phyloP scores from a whole-genome alignment of 176 grass and related monocot species.

The Musa acuminata region DNA sequence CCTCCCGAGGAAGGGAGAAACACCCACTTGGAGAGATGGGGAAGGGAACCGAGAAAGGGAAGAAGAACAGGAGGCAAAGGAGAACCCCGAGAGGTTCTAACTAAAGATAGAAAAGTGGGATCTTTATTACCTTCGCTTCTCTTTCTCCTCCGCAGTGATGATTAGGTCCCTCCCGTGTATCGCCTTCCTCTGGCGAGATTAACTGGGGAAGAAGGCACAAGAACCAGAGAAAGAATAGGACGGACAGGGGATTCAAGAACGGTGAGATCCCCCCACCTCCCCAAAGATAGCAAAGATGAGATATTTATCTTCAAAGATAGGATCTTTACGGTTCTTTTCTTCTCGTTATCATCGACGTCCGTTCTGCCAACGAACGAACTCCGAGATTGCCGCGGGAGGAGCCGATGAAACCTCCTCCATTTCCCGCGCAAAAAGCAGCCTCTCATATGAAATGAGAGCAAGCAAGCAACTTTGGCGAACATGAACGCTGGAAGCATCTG shows the following conservation, averaged over 20 bases:
- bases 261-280: neutral
- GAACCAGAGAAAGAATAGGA: neutral
- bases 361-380: neutral
- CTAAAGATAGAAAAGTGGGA: conserved; percentile 44
- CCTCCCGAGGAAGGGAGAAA: neutral
- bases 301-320: neutral
- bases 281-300: neutral
- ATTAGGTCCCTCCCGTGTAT: conserved; percentile 18
- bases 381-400: neutral
- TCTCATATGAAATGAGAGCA: neutral
- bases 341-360: neutral
- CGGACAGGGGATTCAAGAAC: neutral
- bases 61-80: conserved; percentile 23
- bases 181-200: neutral
- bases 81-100: conserved; percentile 1
- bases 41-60: conserved; percentile 36
- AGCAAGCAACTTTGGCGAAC: no score
- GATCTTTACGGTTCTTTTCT: neutral
- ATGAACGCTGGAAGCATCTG: neutral
- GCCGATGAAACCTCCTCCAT: neutral
- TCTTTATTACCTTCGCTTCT: conserved; percentile 35
- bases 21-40: conserved; percentile 11
- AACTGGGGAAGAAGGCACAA: neutral
- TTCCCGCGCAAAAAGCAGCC: neutral
- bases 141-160: conserved; percentile 32